These are phyloP conservation scores for Oropetium thomaeum DNA, from an alignment of 176 grass and related monocot species.

Conservation along the genomic window DNA sequence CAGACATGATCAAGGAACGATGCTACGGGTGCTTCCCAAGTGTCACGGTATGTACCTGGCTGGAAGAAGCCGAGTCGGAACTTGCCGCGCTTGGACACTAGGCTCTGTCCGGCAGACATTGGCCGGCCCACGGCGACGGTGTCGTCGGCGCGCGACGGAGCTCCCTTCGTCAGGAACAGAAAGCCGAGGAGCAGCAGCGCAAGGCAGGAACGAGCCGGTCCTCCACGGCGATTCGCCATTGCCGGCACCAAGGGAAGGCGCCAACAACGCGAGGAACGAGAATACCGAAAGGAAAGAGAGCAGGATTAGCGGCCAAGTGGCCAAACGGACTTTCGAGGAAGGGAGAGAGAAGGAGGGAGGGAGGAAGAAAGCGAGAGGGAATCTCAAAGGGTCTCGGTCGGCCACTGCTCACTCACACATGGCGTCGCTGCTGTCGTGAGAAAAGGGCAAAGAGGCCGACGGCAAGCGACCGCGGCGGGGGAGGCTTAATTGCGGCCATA, in stretches of 20 bases:
- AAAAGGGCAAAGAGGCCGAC: not conserved
- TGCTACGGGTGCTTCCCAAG: too few relatives aligned
- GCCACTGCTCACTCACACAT: not conserved
- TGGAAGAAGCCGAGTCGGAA: constrained; percentile 55
- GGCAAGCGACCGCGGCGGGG: not conserved
- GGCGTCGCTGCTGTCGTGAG: not conserved
- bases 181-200: not conserved
- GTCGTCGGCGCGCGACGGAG: constrained; percentile 11
- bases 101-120: constrained; percentile 19
- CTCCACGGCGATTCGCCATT: constrained; percentile 15
- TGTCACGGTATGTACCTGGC: too few relatives aligned
- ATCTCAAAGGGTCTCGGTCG: not conserved
- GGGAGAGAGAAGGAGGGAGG: too few relatives aligned
- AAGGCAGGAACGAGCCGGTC: not conserved
- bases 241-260: not conserved
- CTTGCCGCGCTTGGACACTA: constrained; percentile 47
- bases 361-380: not conserved
- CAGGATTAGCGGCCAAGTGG: not conserved
- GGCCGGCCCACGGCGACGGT: constrained; percentile 15
- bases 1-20: too few relatives aligned
- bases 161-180: not conserved
- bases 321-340: too few relatives aligned
- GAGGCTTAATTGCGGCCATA: not conserved
- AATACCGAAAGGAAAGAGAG: too few relatives aligned
- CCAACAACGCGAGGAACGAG: not conserved